Percentiles rank a stretch among this genome's conserved stretches.
These are phyloP conservation scores for Dinochytrium kinnereticum DNA, from an alignment of 371 early-diverging fungal genomes.

Conservation along the genomic window DNA sequence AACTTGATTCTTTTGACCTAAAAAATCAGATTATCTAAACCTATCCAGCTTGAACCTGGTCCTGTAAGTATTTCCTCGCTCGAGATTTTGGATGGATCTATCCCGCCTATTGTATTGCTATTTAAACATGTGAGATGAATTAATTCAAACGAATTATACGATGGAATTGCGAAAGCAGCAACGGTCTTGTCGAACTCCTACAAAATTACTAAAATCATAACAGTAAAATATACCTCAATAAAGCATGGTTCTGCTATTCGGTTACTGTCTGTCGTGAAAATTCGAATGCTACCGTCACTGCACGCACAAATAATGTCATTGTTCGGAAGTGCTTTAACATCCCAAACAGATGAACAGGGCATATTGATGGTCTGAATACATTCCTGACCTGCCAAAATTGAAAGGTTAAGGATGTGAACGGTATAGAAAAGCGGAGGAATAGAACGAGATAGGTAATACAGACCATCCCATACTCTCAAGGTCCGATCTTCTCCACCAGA, in stretches of 20 bases:
- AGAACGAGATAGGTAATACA: not conserved
- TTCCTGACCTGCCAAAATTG: conserved; percentile 53
- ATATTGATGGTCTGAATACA: conserved; percentile 83
- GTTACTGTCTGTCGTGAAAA: conserved; percentile 72
- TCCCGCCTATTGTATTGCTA: conserved; percentile 67
- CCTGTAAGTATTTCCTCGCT: conserved; percentile 73
- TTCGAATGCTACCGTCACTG: conserved; percentile 81
- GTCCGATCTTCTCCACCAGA: conserved; percentile 93
- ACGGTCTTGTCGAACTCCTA: conserved; percentile 68
- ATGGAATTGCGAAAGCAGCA: conserved; percentile 74
- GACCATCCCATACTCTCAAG: conserved; percentile 79
- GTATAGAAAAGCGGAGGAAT: conserved; percentile 3
- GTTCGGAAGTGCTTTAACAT: conserved; percentile 75
- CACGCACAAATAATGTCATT: conserved; percentile 89
- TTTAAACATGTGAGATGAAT: not conserved
- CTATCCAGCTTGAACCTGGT: conserved; percentile 60
- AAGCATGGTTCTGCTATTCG: conserved; percentile 67
- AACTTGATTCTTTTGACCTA: conserved; percentile 67
- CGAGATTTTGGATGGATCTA: conserved; percentile 83
- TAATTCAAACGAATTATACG: conserved; percentile 56
- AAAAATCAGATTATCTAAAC: not conserved
- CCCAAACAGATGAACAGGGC: conserved; percentile 94
- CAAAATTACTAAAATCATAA: conserved; percentile 3
- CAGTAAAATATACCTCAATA: conserved; percentile 49
- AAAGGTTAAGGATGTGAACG: not conserved